These are phyloP conservation scores for Grosmannia clavigera DNA, from an alignment of 2,329 filamentous ascomycete species.

Conservation along the genomic window DNA sequence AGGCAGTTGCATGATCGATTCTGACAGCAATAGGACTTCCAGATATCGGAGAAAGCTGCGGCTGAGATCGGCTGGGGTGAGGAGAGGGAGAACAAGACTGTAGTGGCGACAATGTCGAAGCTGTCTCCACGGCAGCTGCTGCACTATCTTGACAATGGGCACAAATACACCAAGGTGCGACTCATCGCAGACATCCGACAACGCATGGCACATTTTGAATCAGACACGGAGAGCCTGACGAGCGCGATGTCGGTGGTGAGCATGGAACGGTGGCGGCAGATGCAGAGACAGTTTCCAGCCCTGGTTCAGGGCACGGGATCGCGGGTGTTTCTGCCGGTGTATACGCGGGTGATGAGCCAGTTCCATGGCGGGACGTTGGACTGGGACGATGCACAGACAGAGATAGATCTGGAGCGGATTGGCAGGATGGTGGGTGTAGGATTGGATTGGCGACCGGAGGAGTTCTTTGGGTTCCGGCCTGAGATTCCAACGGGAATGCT, in stretches of 20 bases:
- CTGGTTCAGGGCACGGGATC: neutral
- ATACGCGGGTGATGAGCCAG: constrained; percentile 6
- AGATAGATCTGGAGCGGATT: constrained; percentile 17
- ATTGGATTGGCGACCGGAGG: constrained; percentile 25
- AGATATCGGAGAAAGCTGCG: constrained; percentile 13
- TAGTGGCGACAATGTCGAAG: constrained; percentile 30
- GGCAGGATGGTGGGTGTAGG: constrained; percentile 15
- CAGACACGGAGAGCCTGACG: constrained; percentile 31
- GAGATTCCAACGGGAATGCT: constrained; percentile 12
- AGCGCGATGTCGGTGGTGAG: constrained; percentile 12
- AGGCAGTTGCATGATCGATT: neutral
- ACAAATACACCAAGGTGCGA: constrained; percentile 31
- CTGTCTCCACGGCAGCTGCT: constrained; percentile 37
- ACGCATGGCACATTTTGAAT: constrained; percentile 28
- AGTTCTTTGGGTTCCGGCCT: constrained; percentile 17
- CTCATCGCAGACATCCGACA: constrained; percentile 29
- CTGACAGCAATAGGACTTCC: constrained; percentile 11
- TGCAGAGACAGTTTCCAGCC: constrained; percentile 4
- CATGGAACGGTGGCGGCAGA: constrained; percentile 11
- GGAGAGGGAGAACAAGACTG: constrained; percentile 17
- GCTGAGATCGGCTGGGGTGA: constrained; percentile 19
- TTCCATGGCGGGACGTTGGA: constrained; percentile 27
- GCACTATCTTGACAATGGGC: constrained; percentile 33
- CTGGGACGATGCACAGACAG: constrained; percentile 24
- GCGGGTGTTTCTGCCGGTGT: constrained; percentile 8